A percentile compares a stretch with the other conserved stretches of the same genome.
phyloP scores from a whole-genome alignment of 441 rosid species.

The Arabidopsis hybrid region DNA sequence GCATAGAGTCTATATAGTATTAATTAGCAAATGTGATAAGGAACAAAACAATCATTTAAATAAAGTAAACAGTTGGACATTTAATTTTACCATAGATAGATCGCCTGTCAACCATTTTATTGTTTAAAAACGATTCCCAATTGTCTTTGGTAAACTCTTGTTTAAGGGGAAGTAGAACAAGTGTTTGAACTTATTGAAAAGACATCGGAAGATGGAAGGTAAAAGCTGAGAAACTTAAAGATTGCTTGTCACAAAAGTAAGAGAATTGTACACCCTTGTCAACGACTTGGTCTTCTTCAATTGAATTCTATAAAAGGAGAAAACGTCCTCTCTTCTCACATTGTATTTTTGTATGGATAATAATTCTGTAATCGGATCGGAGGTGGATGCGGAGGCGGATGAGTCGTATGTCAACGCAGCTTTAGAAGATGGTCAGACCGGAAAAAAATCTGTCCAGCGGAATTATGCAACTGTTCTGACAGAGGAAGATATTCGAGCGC shows the following conservation, averaged over 20 bases:
- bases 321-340: background rate
- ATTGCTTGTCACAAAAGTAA: constrained; percentile 15
- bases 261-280: background rate
- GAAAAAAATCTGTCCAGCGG: background rate
- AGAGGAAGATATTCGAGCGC: constrained; percentile 21
- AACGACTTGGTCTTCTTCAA: constrained; percentile 18
- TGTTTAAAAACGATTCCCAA: background rate
- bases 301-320: background rate
- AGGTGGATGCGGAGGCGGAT: background rate
- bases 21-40: background rate
- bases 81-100: background rate
- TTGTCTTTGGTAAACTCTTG: background rate
- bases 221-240: background rate
- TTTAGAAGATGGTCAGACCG: constrained; percentile 26
- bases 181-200: background rate
- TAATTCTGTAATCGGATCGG: background rate
- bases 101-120: background rate
- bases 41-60: background rate
- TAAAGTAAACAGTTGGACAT: background rate
- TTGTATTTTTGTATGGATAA: background rate
- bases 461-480: constrained; percentile 20
- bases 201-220: background rate
- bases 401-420: background rate
- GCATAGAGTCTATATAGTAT: too few relatives aligned
- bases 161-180: constrained; percentile 15